Percentiles rank a stretch among this genome's conserved stretches.
Evolutionary conservation across 441 rosid genomes (phyloP).

Genomic region (Syzygium syzygioides): DNA sequence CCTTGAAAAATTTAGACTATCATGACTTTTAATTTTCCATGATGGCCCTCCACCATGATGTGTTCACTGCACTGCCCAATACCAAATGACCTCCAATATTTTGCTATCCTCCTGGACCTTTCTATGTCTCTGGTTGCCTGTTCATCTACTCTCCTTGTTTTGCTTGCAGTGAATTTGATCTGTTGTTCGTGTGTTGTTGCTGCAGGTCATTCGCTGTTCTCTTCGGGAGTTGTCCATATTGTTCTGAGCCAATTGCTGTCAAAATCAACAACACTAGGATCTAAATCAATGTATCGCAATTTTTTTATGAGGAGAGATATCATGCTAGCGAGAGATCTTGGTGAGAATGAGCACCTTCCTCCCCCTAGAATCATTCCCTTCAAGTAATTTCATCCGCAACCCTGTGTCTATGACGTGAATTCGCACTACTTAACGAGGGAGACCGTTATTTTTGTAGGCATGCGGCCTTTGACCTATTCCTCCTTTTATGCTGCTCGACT

Average conservation of each 20-base stretch:
- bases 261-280: slow-evolving; percentile 29
- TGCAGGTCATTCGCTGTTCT: slow-evolving; percentile 72
- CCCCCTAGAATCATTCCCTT: background rate
- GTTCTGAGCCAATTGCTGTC: slow-evolving; percentile 67
- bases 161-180: background rate
- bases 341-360: background rate
- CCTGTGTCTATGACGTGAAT: background rate
- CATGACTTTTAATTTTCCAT: background rate
- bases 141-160: background rate
- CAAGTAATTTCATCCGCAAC: background rate
- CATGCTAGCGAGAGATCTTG: background rate
- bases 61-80: background rate
- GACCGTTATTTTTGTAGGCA: background rate
- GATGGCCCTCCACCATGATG: background rate
- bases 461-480: background rate
- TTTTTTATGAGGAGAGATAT: background rate
- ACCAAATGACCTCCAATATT: background rate
- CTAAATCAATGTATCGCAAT: background rate
- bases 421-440: background rate
- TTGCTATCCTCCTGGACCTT: background rate
- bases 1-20: background rate
- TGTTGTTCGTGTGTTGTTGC: background rate
- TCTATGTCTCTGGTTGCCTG: background rate
- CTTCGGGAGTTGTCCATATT: slow-evolving; percentile 69
- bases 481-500: background rate